A percentile compares a stretch with the other conserved stretches of the same genome.
phyloP scores from a whole-genome alignment of 2,329 filamentous ascomycete genomes.

The Whalleya microplaca region DNA sequence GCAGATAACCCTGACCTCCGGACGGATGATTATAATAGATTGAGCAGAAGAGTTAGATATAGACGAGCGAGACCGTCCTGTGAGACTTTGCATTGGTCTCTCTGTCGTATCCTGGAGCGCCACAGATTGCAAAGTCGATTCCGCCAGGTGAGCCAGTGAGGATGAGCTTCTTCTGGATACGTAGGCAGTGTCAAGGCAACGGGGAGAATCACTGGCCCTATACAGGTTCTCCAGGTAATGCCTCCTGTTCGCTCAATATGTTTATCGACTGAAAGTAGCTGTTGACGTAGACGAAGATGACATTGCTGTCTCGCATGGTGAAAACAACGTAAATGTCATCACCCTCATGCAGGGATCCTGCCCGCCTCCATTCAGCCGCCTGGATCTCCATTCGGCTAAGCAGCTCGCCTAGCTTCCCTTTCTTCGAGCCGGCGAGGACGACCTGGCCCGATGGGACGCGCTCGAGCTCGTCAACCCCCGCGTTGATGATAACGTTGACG shows the following conservation, averaged over 20 bases:
- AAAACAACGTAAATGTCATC: slow-evolving; percentile 4
- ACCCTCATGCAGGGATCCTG: slow-evolving; percentile 1
- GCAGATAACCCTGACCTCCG: too few relatives aligned
- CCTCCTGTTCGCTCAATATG: neutral
- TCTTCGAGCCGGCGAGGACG: slow-evolving; percentile 1
- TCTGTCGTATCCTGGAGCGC: too few relatives aligned
- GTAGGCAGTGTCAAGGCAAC: too few relatives aligned
- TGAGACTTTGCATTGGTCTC: too few relatives aligned
- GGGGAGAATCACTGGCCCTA: too few relatives aligned
- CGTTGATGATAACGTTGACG: slow-evolving; percentile 16
- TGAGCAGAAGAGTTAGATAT: too few relatives aligned
- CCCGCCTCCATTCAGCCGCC: slow-evolving; percentile 5
- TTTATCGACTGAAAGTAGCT: neutral
- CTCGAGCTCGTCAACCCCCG: slow-evolving; percentile 9
- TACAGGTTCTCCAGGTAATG: neutral
- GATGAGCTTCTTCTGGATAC: too few relatives aligned
- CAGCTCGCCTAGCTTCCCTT: slow-evolving; percentile 16
- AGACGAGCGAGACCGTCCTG: too few relatives aligned
- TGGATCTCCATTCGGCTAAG: slow-evolving; percentile 10
- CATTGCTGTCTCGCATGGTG: slow-evolving; percentile 3
- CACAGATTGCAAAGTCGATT: too few relatives aligned
- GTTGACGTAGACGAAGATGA: neutral
- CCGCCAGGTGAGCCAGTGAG: too few relatives aligned
- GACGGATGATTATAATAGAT: too few relatives aligned
- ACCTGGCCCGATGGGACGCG: neutral